These are phyloP conservation scores for Russula griseocarnosa DNA, from an alignment of 768 basidiomycete species.

Conservation along the genomic window DNA sequence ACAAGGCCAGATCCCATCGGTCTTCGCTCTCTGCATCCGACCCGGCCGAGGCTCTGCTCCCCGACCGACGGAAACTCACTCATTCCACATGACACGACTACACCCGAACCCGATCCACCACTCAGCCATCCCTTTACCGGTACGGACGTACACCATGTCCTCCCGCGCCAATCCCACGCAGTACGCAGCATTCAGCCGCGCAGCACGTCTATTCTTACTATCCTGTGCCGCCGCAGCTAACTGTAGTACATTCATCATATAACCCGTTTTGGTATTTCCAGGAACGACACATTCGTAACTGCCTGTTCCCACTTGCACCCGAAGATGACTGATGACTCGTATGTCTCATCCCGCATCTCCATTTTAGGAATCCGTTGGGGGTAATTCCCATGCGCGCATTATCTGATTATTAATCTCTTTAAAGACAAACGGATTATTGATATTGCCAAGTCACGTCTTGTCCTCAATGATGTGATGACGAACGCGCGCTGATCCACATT, in stretches of 20 bases:
- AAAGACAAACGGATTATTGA: no score
- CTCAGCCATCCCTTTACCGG: neutral
- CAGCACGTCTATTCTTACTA: no score
- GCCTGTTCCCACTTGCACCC: neutral
- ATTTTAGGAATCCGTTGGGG: no score
- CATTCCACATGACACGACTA: slow-evolving; percentile 6
- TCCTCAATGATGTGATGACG: neutral
- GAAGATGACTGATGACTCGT: slow-evolving; percentile 13
- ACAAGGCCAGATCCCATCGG: no score
- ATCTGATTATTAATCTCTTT: neutral
- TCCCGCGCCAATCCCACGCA: neutral
- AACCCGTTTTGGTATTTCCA: neutral
- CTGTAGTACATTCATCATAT: neutral
- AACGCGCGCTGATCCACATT: neutral
- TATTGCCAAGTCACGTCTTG: neutral
- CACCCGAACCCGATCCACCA: slow-evolving; percentile 7
- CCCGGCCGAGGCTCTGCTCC: slow-evolving; percentile 12
- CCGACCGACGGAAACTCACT: slow-evolving; percentile 19
- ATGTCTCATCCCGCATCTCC: neutral
- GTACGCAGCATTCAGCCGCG: no score
- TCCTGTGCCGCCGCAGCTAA: no score
- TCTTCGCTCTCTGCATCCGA: neutral
- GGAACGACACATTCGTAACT: neutral
- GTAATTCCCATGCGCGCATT: no score
- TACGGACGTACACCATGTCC: no score